phyloP scores from a whole-genome alignment of 768 basidiomycete genomes.

The Hericium alpestre region DNA sequence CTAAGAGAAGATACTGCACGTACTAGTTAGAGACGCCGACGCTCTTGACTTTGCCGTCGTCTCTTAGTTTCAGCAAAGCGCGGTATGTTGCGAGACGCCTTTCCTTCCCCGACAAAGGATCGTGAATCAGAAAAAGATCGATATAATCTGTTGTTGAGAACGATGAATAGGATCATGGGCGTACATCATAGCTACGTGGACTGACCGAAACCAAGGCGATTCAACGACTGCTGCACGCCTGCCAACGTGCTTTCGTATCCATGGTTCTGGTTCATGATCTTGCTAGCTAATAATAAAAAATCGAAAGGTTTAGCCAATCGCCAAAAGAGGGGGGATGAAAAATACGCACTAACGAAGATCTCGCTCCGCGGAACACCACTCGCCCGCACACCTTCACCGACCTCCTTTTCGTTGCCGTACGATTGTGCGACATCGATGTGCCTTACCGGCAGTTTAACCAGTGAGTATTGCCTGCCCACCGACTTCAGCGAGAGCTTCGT shows the following conservation, averaged over 20 bases:
- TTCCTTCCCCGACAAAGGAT: constrained; percentile 52
- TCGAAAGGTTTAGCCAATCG: not conserved
- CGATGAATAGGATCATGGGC: not conserved
- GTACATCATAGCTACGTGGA: not conserved
- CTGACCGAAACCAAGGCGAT: constrained; percentile 1
- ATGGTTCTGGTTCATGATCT: constrained; percentile 10
- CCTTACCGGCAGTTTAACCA: constrained; percentile 21
- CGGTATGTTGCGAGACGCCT: constrained; percentile 60
- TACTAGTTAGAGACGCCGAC: constrained; percentile 83
- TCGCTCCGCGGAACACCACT: constrained; percentile 46
- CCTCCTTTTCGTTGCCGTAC: constrained; percentile 56
- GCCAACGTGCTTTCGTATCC: constrained; percentile 2
- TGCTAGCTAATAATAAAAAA: constrained; percentile 8
- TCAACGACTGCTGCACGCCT: constrained; percentile 4
- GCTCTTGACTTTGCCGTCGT: constrained; percentile 53
- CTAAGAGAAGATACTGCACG: constrained; percentile 14
- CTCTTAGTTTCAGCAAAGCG: constrained; percentile 50
- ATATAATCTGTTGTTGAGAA: constrained; percentile 35
- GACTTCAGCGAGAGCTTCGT: too few species aligned
- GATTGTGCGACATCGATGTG: constrained; percentile 67
- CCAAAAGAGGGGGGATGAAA: not conserved
- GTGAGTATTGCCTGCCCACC: too few species aligned
- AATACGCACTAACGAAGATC: constrained; percentile 57
- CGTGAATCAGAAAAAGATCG: constrained; percentile 74
- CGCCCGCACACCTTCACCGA: constrained; percentile 48